Evolutionary conservation across 192 early-diverging fungal genomes (phyloP), one percentile per base, ranked within the genome.

Genomic region (Diversispora epigaea): DNA sequence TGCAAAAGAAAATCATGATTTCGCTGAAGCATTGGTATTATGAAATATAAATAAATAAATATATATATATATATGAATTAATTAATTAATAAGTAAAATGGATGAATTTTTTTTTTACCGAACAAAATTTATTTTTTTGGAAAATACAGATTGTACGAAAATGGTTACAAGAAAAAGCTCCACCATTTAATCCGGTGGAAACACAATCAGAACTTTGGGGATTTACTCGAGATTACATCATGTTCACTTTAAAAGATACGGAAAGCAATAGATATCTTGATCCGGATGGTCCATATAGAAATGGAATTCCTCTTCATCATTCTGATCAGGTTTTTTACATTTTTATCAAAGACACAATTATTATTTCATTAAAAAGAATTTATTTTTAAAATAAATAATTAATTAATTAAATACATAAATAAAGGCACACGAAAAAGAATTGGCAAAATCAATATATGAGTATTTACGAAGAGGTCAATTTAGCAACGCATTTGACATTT

Each of bases 381-480:
- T 32, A 32, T 32, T 68, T 45, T 68, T 44, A 19, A 17, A 8
- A 45, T 49, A 19, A 68, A 14, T 44, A 1, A 15, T 15, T 39
- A 47, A 15, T 50, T 40, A 12, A 19, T 56, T 0, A 14, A 17
- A 39, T 56, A 40, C 3, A 41, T 71, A n/a, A 11, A 32, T 39
- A 41, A 49, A 71, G 68, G 32, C n/a, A 17, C 44, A 71, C 58
- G 89, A 93, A 71, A 73, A 77, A 2, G 79, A 87, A 4, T 73
- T 95, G 55, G 75, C 87, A 6, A 83, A 83, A 64, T 87, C 93
- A 12, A 81, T 93, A 8, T 96, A 84, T 82, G 88, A 91, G 71
- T 94, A 91, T 73, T 82, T 94, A 50, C 86, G 94, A 8, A 84
- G 95, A 21, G 95, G 95, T 15, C 77, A 86, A 41, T 46, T 87